phyloP scores from a whole-genome alignment of 176 grass and related monocot species.

The Triticum dicoccoides region DNA sequence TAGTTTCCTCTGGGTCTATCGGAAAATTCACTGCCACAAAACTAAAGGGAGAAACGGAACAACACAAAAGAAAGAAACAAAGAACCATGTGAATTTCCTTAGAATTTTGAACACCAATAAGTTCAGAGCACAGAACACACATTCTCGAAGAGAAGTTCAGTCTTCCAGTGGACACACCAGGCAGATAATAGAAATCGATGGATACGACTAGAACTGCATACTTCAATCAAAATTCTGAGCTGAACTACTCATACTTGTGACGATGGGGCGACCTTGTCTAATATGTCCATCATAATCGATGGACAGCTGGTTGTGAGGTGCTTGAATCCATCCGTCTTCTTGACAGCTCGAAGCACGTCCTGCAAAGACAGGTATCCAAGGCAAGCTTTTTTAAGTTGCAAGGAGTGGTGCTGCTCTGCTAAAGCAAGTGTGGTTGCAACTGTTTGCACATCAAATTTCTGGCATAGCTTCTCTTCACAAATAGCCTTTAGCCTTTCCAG shows the following conservation, averaged over 20 bases:
- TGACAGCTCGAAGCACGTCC: neutral
- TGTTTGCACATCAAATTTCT: neutral
- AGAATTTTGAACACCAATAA: neutral
- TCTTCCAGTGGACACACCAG: neutral
- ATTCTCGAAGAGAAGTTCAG: neutral
- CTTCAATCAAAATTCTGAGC: neutral
- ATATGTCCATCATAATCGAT: neutral
- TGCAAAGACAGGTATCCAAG: neutral
- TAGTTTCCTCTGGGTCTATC: neutral
- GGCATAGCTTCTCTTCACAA: neutral
- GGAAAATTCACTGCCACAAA: neutral
- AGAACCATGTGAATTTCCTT: neutral
- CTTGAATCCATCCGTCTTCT: neutral
- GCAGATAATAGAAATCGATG: neutral
- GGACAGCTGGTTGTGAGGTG: neutral
- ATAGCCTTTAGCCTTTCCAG: neutral
- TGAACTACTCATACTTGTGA: neutral
- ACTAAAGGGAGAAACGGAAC: neutral
- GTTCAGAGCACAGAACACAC: neutral
- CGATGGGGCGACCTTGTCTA: neutral
- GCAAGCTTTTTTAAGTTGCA: neutral
- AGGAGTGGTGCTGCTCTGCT: neutral
- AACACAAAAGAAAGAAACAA: neutral
- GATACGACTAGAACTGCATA: neutral
- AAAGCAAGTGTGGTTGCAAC: neutral